Percentiles rank a stretch among this genome's conserved stretches.
phyloP scores from a whole-genome alignment of 2,329 filamentous ascomycete genomes.

The Alternaria angustiovoidea region DNA sequence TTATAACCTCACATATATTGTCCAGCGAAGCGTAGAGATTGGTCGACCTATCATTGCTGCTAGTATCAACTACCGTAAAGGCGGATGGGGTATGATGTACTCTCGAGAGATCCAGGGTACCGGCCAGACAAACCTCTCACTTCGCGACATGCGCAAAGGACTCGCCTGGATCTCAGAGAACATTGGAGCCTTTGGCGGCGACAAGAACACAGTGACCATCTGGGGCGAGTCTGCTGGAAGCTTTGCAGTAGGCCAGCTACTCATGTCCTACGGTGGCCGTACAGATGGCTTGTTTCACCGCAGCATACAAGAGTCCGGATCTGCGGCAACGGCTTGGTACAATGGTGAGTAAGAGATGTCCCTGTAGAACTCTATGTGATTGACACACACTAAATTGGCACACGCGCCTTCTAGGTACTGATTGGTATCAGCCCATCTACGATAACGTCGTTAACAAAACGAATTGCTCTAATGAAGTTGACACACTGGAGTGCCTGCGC shows the following conservation, averaged over 20 bases:
- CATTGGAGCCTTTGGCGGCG: slow-evolving; percentile 62
- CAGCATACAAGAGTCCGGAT: slow-evolving; percentile 49
- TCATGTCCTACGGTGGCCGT: slow-evolving; percentile 45
- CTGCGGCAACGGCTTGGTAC: slow-evolving; percentile 51
- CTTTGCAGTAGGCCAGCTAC: slow-evolving; percentile 54
- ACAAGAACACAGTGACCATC: slow-evolving; percentile 60
- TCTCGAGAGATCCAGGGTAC: not conserved
- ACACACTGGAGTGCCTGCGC: slow-evolving; percentile 62
- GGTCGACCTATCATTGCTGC: not conserved
- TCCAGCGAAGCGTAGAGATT: not conserved
- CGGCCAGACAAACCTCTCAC: not conserved
- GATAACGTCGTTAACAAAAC: slow-evolving; percentile 54
- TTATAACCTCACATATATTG: not conserved
- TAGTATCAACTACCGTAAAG: not conserved
- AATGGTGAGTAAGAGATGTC: slow-evolving; percentile 28
- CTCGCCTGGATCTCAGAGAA: slow-evolving; percentile 60
- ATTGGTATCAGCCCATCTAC: slow-evolving; percentile 61
- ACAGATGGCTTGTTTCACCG: slow-evolving; percentile 33
- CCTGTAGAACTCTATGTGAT: not conserved
- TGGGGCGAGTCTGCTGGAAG: slow-evolving; percentile 65
- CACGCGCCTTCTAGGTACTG: slow-evolving; percentile 14
- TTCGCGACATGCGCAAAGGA: not conserved
- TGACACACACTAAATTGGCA: not conserved
- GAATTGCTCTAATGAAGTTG: slow-evolving; percentile 63
- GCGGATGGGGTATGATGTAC: not conserved